Evolutionary conservation across 768 basidiomycete species (phyloP).

Genomic region (Boletus vermiculosoides): DNA sequence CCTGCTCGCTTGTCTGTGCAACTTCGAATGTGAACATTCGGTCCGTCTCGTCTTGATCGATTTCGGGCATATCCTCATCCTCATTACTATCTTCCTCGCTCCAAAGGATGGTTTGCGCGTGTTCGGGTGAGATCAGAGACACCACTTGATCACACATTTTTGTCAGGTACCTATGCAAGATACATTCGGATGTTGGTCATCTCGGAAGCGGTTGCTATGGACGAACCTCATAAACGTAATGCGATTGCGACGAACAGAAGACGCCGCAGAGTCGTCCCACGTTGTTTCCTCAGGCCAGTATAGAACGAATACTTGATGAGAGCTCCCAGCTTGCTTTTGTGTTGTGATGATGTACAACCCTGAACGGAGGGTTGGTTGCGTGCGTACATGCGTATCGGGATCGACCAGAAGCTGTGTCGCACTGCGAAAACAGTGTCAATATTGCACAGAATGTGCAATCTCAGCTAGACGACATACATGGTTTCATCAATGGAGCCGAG

Average conservation of each 20-base stretch:
- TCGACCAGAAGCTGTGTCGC: slow-evolving; percentile 15
- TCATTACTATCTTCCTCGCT: slow-evolving; percentile 32
- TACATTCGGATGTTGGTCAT: background rate
- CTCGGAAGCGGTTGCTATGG: background rate
- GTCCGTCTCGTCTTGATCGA: slow-evolving; percentile 43
- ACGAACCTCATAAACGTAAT: slow-evolving; percentile 60
- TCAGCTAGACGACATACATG: slow-evolving; percentile 34
- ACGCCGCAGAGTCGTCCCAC: slow-evolving; percentile 50
- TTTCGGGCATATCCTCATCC: slow-evolving; percentile 28
- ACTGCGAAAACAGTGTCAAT: slow-evolving; percentile 3
- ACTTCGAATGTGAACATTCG: slow-evolving; percentile 56
- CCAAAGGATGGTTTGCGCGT: slow-evolving; percentile 47
- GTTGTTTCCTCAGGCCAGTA: slow-evolving; percentile 65
- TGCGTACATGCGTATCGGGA: background rate
- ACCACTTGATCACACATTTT: slow-evolving; percentile 57
- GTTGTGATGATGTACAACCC: slow-evolving; percentile 21
- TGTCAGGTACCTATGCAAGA: slow-evolving; percentile 48
- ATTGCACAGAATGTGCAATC: background rate
- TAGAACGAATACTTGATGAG: slow-evolving; percentile 43
- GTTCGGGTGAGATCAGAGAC: slow-evolving; percentile 48
- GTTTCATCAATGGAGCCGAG: slow-evolving; percentile 37
- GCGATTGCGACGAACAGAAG: slow-evolving; percentile 49
- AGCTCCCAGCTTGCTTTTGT: background rate
- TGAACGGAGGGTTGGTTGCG: slow-evolving; percentile 19
- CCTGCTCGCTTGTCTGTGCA: slow-evolving; percentile 52